Percentiles rank a stretch among this genome's conserved stretches.
Evolutionary conservation across 257 asterid species (phyloP).

Genomic region (Dorcoceras hygrometricum): DNA sequence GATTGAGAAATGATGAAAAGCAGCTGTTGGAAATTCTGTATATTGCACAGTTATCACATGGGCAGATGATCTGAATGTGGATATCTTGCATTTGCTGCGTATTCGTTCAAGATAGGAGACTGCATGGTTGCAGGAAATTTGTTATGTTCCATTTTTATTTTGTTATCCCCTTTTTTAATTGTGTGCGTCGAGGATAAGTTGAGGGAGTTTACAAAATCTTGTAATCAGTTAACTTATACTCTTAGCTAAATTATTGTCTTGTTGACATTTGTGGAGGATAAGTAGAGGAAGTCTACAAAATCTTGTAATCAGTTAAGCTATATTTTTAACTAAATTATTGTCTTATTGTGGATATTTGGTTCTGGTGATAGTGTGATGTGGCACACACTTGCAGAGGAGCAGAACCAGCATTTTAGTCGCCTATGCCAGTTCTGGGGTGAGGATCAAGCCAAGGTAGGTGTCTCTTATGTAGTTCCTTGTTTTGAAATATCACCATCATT

Average conservation of each 20-base stretch:
- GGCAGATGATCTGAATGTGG: neutral
- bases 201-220: neutral
- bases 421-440: slow-evolving; percentile 44
- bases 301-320: slow-evolving; percentile 6
- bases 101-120: no score
- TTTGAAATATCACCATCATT: neutral
- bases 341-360: slow-evolving; percentile 3
- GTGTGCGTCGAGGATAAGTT: neutral
- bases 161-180: slow-evolving; percentile 1
- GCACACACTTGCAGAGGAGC: slow-evolving; percentile 61
- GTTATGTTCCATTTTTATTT: no score
- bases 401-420: slow-evolving; percentile 46
- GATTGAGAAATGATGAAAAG: neutral
- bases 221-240: slow-evolving; percentile 8
- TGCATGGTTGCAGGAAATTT: neutral
- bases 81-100: neutral
- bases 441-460: slow-evolving; percentile 35
- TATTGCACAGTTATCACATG: neutral
- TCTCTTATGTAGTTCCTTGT: slow-evolving; percentile 6
- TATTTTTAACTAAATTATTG: slow-evolving; percentile 23
- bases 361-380: slow-evolving; percentile 41
- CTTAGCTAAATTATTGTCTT: slow-evolving; percentile 25
- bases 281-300: neutral
- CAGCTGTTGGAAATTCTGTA: neutral
- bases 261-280: neutral